Percentiles rank a stretch among this genome's conserved stretches.
These are phyloP conservation scores for Neospermospora avenae DNA, from an alignment of 2,329 filamentous ascomycete genomes.

Conservation along the genomic window DNA sequence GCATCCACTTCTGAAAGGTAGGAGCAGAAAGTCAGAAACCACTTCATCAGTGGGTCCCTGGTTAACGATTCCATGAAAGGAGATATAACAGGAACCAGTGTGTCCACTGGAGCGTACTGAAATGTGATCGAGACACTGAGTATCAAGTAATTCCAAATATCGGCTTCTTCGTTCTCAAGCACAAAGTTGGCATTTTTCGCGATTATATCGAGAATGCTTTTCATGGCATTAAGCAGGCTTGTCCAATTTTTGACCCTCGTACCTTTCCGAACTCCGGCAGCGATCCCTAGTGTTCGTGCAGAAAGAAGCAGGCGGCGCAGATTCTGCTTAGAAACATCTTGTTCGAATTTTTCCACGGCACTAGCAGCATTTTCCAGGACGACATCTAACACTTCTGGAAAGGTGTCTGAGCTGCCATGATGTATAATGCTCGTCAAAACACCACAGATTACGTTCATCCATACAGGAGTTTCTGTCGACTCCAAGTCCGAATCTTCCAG, in stretches of 20 bases:
- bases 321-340: constrained; percentile 31
- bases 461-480: constrained; percentile 42
- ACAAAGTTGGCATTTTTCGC: constrained; percentile 38
- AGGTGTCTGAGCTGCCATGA: constrained; percentile 71
- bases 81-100: constrained; percentile 67
- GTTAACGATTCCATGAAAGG: constrained; percentile 63
- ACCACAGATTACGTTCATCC: constrained; percentile 68
- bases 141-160: constrained; percentile 58
- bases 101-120: constrained; percentile 74
- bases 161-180: constrained; percentile 31
- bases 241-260: constrained; percentile 71
- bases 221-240: constrained; percentile 54
- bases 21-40: constrained; percentile 84
- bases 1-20: constrained; percentile 72
- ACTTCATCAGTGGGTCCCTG: constrained; percentile 60
- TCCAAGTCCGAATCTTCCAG: constrained; percentile 47
- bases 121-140: constrained; percentile 63
- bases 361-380: constrained; percentile 50
- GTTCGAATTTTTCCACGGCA: constrained; percentile 39
- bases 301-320: constrained; percentile 47
- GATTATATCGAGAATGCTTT: constrained; percentile 49
- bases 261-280: constrained; percentile 79
- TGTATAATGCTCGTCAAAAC: constrained; percentile 80
- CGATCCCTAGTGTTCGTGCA: constrained; percentile 61
- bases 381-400: constrained; percentile 62